A percentile compares a stretch with the other conserved stretches of the same genome.
phyloP scores from a whole-genome alignment of 2,329 filamentous ascomycete genomes.

The Stylonectria norvegica region DNA sequence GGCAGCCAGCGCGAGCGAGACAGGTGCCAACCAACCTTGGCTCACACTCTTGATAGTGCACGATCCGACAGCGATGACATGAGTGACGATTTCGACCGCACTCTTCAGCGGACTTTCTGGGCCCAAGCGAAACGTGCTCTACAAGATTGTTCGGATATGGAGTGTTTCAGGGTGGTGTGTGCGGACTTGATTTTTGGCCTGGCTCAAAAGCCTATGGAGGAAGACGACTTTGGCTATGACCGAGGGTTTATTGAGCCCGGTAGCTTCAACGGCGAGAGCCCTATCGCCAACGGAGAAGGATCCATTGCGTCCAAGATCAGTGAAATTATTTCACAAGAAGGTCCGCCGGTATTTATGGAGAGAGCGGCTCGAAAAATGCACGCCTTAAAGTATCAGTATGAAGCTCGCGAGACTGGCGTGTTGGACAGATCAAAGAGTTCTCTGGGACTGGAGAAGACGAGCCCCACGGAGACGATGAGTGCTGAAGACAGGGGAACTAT shows the following conservation, averaged over 20 bases:
- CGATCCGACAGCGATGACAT: conserved; percentile 25
- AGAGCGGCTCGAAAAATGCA: conserved; percentile 39
- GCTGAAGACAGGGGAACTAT: conserved; percentile 43
- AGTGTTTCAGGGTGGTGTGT: conserved; percentile 39
- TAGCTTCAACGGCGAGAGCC: conserved; percentile 17
- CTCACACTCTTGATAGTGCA: conserved; percentile 20
- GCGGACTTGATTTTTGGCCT: conserved; percentile 40
- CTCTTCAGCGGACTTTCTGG: conserved; percentile 38
- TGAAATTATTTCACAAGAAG: conserved; percentile 27
- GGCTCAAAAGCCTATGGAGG: conserved; percentile 34
- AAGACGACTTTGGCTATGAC: conserved; percentile 19
- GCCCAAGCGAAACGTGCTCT: conserved; percentile 36
- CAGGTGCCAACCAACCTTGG: conserved; percentile 20
- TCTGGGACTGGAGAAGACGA: conserved; percentile 22
- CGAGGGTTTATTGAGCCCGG: conserved; percentile 4
- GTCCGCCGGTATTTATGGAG: conserved; percentile 32
- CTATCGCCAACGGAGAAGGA: conserved; percentile 20
- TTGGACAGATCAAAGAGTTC: conserved; percentile 24
- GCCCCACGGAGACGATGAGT: conserved; percentile 19
- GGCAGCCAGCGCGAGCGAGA: conserved; percentile 27
- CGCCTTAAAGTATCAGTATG: conserved; percentile 34
- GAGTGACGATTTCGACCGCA: conserved; percentile 37
- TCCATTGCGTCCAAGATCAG: conserved; percentile 31
- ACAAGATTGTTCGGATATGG: conserved; percentile 35
- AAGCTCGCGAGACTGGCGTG: conserved; percentile 27